Percentiles rank a stretch among this genome's conserved stretches.
Evolutionary conservation across 257 asterid genomes (phyloP).

Genomic region (Gentiana straminea): DNA sequence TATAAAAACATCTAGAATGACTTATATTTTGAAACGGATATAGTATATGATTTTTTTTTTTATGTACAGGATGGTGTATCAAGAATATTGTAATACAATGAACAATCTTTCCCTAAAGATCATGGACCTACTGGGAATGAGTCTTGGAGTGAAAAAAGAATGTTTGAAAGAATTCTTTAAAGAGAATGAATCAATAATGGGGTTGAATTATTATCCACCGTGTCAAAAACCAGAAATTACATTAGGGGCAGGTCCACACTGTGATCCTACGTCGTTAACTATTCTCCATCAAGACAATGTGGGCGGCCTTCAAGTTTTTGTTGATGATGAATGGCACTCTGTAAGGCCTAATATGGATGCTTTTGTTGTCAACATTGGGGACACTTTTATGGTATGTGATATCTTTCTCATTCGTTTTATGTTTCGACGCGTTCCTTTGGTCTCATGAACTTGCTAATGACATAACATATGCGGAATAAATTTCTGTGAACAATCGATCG

Average conservation of each 20-base stretch:
- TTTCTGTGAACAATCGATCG: too few relatives aligned
- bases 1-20: too few relatives aligned
- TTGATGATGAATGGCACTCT: conserved; percentile 64
- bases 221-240: conserved; percentile 78
- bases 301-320: conserved; percentile 79
- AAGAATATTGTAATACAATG: conserved; percentile 68
- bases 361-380: conserved; percentile 90
- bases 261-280: conserved; percentile 89
- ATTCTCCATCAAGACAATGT: conserved; percentile 88
- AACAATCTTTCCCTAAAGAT: conserved; percentile 62
- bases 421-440: too few relatives aligned
- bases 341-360: conserved; percentile 46
- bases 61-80: conserved; percentile 42
- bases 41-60: too few relatives aligned
- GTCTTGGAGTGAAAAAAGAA: conserved; percentile 42
- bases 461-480: too few relatives aligned
- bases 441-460: too few relatives aligned
- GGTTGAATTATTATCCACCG: conserved; percentile 76
- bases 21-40: too few relatives aligned
- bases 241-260: conserved; percentile 88
- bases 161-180: conserved; percentile 45
- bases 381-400: conserved; percentile 73
- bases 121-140: conserved; percentile 78
- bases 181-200: conserved; percentile 81
- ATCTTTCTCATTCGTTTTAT: background rate